Base-by-base conservation (phyloP, 805 yeast species). In the Candida nemodendra region DNA sequence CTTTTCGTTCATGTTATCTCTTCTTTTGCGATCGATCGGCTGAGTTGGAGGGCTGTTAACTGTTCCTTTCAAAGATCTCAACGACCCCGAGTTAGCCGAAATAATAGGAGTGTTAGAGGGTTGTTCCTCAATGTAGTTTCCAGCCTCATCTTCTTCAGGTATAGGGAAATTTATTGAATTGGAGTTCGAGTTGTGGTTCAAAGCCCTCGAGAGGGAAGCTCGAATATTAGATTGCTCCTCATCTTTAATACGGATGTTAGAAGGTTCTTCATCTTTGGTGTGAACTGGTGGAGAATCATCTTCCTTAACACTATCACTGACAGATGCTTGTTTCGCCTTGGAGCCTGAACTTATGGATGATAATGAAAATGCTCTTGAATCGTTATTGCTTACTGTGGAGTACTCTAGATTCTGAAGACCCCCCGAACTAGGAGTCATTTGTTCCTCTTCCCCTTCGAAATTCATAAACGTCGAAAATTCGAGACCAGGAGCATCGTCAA, bases 1-100 rank as follows among this genome's bases (percentile, higher is more conserved):
- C 45, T 71, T 69, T 9, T 76, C 81, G 48, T 77, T 77, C 57
- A 78, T 74, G 48, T 74, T 76, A 45, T 76, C 83, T 36, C 78
- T 59, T 39, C 79, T 66, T 47, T 71, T 71, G 8, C 79, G 55
- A 39, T 71, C 76, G 6, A 65, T 54, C 3, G 62, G 50, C 25
- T 43, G 64, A 27, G 22, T 37, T 40, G 25, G 37, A 18, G 42
- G 45, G 19, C 47, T 39, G 6, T 39, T 41, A 9, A 41, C 8
- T 12, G 56, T 47, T 13, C 45, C 47, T 19, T 41, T 43, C 21
- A 53, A 32, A 3, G 56, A 48, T 15, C 50, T 16, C 8, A 36
- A 21, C 24, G 24, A 21, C 24, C 24, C 26, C 6, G 45, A 32
- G 25, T 18, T 13, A 17, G 34, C 17, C 30, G 37, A 32, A 18